These are phyloP conservation scores for Coniosporium apollinis DNA, from an alignment of 495 filamentous ascomycete genomes.

Conservation along the genomic window DNA sequence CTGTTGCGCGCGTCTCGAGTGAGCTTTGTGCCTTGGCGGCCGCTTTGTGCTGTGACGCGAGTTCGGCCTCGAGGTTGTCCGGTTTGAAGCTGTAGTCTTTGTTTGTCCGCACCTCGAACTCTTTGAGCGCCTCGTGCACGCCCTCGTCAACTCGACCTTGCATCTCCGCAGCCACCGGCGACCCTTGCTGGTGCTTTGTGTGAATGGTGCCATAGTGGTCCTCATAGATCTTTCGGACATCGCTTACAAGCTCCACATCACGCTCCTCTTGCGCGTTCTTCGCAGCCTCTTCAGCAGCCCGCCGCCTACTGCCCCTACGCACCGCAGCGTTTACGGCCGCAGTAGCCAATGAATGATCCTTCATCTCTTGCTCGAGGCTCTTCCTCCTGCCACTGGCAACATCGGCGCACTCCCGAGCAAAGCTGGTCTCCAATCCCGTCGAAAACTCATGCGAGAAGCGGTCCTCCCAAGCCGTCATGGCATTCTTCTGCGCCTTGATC, in stretches of 20 bases:
- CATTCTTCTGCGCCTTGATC: conserved; percentile 10
- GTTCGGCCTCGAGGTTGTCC: not conserved
- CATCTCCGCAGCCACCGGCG: not conserved
- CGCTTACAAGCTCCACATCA: conserved; percentile 22
- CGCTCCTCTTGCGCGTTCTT: conserved; percentile 12
- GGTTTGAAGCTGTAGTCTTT: not conserved
- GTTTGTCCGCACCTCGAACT: not conserved
- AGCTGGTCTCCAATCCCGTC: conserved; percentile 7
- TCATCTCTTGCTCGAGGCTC: conserved; percentile 49
- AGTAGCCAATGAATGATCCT: conserved; percentile 37
- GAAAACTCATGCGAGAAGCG: not conserved
- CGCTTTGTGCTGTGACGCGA: not conserved
- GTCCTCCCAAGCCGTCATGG: conserved; percentile 4
- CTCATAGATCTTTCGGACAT: conserved; percentile 31
- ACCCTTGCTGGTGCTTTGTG: conserved; percentile 21
- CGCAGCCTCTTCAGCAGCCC: conserved; percentile 12
- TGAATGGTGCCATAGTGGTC: conserved; percentile 29
- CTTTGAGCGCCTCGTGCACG: conserved; percentile 10
- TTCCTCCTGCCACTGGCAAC: not conserved
- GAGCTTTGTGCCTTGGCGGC: not conserved
- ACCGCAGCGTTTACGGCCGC: conserved; percentile 17
- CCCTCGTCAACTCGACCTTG: conserved; percentile 5
- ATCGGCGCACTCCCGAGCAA: not conserved
- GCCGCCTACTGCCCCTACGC: conserved; percentile 21
- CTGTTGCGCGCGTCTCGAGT: not conserved